Conservation (phyloP, 1,284 basidiomycete genomes). For the Cutaneotrichosporon sp. region DNA sequence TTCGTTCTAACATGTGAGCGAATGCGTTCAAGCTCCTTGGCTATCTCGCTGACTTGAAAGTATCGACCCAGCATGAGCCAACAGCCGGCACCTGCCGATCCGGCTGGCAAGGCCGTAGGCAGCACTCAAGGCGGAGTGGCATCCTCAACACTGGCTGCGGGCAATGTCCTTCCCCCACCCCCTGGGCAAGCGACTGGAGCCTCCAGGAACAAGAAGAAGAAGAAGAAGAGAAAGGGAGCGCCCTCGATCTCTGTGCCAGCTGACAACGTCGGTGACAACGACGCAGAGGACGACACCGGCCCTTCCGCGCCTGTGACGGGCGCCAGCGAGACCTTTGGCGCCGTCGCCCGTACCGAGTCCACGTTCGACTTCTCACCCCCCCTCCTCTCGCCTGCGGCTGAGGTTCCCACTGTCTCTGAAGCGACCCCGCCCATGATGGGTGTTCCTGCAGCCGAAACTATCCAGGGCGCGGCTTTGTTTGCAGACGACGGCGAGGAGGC, state of each 20-base stretch:
- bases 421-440: conserved; percentile 2
- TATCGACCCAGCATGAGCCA: conserved; percentile 17
- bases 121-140: background rate
- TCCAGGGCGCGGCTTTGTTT: conserved; percentile 15
- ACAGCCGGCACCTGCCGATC: conserved; percentile 9
- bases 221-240: conserved; percentile 20
- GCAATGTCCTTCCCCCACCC: conserved; percentile 4
- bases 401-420: background rate
- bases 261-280: background rate
- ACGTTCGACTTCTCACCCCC: background rate
- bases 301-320: background rate
- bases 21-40: background rate
- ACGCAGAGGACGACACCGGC: background rate
- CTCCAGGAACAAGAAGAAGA: conserved; percentile 29
- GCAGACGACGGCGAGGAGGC: conserved; percentile 15
- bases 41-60: conserved; percentile 1
- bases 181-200: conserved; percentile 5
- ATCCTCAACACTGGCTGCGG: conserved; percentile 5
- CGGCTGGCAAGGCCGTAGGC: conserved; percentile 1
- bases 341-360: background rate
- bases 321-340: background rate
- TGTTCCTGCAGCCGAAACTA: conserved; percentile 10
- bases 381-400: background rate
- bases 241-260: background rate
- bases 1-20: conserved; percentile 3